A percentile compares a stretch with the other conserved stretches of the same genome.
Evolutionary conservation across 2,329 filamentous ascomycete genomes (phyloP).

Genomic region (Pseudonectria buxi): DNA sequence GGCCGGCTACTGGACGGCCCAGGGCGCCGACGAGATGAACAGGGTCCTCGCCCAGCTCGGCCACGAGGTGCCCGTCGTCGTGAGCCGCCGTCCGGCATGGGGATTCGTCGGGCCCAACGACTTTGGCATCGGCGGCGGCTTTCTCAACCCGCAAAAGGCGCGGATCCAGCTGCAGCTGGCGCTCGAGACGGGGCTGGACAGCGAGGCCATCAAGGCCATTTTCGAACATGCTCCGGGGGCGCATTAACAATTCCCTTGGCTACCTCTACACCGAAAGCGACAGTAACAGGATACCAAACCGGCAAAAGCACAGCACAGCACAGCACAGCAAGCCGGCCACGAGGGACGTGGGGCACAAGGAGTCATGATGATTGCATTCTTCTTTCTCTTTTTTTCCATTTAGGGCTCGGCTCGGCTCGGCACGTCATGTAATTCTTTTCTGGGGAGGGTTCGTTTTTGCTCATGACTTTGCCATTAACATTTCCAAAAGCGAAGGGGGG

Average conservation of each 20-base stretch:
- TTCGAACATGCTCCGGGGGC: slow-evolving; percentile 23
- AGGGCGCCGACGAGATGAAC: slow-evolving; percentile 34
- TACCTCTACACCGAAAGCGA: too few species aligned
- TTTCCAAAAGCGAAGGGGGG: too few species aligned
- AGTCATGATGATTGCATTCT: too few species aligned
- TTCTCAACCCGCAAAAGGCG: slow-evolving; percentile 50
- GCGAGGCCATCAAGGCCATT: slow-evolving; percentile 19
- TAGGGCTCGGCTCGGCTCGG: too few species aligned
- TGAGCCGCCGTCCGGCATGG: slow-evolving; percentile 43
- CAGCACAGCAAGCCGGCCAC: too few species aligned
- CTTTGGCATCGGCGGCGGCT: slow-evolving; percentile 40
- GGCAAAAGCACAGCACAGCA: too few species aligned
- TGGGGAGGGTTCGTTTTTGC: too few species aligned
- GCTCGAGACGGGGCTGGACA: slow-evolving; percentile 23
- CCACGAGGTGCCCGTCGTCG: slow-evolving; percentile 41
- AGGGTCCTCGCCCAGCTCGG: slow-evolving; percentile 32
- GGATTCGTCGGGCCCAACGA: slow-evolving; percentile 41
- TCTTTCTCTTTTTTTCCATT: too few species aligned
- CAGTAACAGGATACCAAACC: too few species aligned
- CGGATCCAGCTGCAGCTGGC: slow-evolving; percentile 44
- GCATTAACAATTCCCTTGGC: slow-evolving; percentile 16
- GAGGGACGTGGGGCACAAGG: too few species aligned
- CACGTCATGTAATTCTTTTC: too few species aligned
- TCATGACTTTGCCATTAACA: too few species aligned
- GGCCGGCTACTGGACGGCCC: slow-evolving; percentile 41